Evolutionary conservation across 2,329 filamentous ascomycete genomes (phyloP).

Genomic region (Chaetomiaceae sp.): DNA sequence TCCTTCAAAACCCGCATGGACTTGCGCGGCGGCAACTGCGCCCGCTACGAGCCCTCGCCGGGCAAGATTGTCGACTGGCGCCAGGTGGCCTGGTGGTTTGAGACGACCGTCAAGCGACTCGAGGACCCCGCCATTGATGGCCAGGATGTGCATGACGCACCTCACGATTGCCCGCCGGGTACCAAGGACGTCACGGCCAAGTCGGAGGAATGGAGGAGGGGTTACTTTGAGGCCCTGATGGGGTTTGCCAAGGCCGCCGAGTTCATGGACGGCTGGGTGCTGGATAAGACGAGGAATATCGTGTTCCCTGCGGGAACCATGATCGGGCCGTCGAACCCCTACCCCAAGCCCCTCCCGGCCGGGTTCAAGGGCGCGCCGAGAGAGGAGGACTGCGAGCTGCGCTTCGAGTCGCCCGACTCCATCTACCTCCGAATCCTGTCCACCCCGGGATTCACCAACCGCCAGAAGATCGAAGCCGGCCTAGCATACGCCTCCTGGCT

Average conservation of each 20-base stretch:
- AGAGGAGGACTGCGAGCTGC: slow-evolving; percentile 69
- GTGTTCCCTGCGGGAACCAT: slow-evolving; percentile 70
- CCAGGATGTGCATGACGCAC: slow-evolving; percentile 54
- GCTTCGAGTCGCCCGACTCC: slow-evolving; percentile 65
- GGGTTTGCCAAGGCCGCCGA: slow-evolving; percentile 71
- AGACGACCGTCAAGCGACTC: slow-evolving; percentile 57
- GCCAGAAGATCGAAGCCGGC: slow-evolving; percentile 75
- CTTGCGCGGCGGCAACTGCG: slow-evolving; percentile 59
- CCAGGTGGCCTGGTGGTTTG: slow-evolving; percentile 55
- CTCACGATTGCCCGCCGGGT: slow-evolving; percentile 38
- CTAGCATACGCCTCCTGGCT: slow-evolving; percentile 81
- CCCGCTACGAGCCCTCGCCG: slow-evolving; percentile 50
- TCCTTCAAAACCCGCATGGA: slow-evolving; percentile 62
- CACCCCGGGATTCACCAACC: slow-evolving; percentile 71
- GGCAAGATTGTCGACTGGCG: slow-evolving; percentile 63
- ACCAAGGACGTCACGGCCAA: slow-evolving; percentile 69
- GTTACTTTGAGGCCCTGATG: slow-evolving; percentile 81
- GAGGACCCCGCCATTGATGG: slow-evolving; percentile 69
- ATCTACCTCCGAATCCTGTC: slow-evolving; percentile 80
- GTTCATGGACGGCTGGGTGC: slow-evolving; percentile 73
- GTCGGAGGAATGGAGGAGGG: slow-evolving; percentile 77
- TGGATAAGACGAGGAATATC: slow-evolving; percentile 60
- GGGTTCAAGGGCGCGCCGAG: slow-evolving; percentile 58
- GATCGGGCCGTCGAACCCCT: slow-evolving; percentile 76
- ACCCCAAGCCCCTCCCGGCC: slow-evolving; percentile 66